Conservation (phyloP, 1,139 yeast species). For the Eremothecium gossypii region DNA sequence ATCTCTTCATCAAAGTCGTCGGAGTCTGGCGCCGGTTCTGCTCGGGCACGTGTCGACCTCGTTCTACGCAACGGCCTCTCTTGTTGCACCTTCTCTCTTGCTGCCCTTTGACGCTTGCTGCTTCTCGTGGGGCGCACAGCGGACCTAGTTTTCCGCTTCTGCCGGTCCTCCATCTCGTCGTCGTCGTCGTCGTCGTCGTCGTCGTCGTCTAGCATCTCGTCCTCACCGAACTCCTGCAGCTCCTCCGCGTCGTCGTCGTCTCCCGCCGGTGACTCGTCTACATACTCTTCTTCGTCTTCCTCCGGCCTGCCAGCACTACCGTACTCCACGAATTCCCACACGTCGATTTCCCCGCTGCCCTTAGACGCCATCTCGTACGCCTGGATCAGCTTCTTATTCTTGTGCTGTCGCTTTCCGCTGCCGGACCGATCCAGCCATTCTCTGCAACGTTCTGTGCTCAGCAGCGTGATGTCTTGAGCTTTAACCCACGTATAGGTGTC, state of each 20-base stretch:
- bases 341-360: slow-evolving; percentile 22
- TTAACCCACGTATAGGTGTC: slow-evolving; percentile 29
- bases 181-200: slow-evolving; percentile 5
- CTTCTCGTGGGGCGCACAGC: slow-evolving; percentile 10
- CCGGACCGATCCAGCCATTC: slow-evolving; percentile 19
- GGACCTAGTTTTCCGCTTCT: slow-evolving; percentile 4
- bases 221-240: slow-evolving; percentile 5
- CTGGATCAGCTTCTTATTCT: slow-evolving; percentile 24
- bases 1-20: slow-evolving; percentile 3
- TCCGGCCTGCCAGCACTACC: slow-evolving; percentile 25
- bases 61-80: slow-evolving; percentile 2
- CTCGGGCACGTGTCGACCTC: slow-evolving; percentile 1
- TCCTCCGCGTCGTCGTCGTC: slow-evolving; percentile 11
- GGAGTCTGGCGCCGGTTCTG: slow-evolving; percentile 2
- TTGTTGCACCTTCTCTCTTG: slow-evolving; percentile 5
- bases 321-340: slow-evolving; percentile 29
- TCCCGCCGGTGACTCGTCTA: slow-evolving; percentile 9
- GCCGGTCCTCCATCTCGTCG: slow-evolving; percentile 9
- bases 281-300: slow-evolving; percentile 21
- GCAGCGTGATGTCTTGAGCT: slow-evolving; percentile 15
- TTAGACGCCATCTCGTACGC: slow-evolving; percentile 28
- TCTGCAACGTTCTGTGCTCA: slow-evolving; percentile 18
- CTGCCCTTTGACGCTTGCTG: slow-evolving; percentile 7
- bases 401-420: slow-evolving; percentile 8
- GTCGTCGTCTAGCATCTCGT: slow-evolving; percentile 3